These are phyloP conservation scores for Globomyces pollinis-pini DNA, from an alignment of 192 early-diverging fungal genomes.

Conservation along the genomic window DNA sequence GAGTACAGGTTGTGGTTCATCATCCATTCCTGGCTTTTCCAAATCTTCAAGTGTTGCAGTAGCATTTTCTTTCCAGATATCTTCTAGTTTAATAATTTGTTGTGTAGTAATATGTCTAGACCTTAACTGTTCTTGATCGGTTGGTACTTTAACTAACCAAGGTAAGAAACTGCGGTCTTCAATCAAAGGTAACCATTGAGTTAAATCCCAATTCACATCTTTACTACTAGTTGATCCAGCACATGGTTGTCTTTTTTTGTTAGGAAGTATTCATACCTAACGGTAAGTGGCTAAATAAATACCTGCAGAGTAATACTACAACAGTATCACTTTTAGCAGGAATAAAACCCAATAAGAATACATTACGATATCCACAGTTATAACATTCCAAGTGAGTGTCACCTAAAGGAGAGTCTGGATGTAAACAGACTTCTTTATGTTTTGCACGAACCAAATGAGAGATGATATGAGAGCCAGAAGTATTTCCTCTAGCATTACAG, in stretches of 20 bases:
- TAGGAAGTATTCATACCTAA: too few species aligned
- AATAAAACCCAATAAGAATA: slow-evolving; percentile 95
- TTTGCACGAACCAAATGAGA: slow-evolving; percentile 87
- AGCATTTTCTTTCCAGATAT: slow-evolving; percentile 73
- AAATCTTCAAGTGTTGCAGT: slow-evolving; percentile 73
- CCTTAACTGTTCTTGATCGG: slow-evolving; percentile 72
- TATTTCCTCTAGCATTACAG: slow-evolving; percentile 82
- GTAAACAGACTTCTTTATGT: slow-evolving; percentile 91
- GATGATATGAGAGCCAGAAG: slow-evolving; percentile 90
- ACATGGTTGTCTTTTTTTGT: slow-evolving; percentile 89
- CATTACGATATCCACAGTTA: slow-evolving; percentile 90
- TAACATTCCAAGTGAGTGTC: slow-evolving; percentile 96
- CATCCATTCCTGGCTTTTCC: slow-evolving; percentile 71
- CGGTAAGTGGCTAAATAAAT: too few species aligned
- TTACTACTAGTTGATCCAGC: slow-evolving; percentile 78
- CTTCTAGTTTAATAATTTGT: slow-evolving; percentile 84
- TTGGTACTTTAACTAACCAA: slow-evolving; percentile 90
- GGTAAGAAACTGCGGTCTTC: slow-evolving; percentile 87
- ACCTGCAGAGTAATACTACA: slow-evolving; percentile 92
- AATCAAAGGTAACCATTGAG: slow-evolving; percentile 95
- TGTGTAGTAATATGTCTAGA: slow-evolving; percentile 73
- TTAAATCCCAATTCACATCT: slow-evolving; percentile 93
- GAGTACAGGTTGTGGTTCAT: slow-evolving; percentile 76
- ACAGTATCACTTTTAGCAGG: slow-evolving; percentile 98
- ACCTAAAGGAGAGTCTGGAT: slow-evolving; percentile 86